Conservation (phyloP, 371 early-diverging fungal genomes). For the Mortierella sp. region DNA sequence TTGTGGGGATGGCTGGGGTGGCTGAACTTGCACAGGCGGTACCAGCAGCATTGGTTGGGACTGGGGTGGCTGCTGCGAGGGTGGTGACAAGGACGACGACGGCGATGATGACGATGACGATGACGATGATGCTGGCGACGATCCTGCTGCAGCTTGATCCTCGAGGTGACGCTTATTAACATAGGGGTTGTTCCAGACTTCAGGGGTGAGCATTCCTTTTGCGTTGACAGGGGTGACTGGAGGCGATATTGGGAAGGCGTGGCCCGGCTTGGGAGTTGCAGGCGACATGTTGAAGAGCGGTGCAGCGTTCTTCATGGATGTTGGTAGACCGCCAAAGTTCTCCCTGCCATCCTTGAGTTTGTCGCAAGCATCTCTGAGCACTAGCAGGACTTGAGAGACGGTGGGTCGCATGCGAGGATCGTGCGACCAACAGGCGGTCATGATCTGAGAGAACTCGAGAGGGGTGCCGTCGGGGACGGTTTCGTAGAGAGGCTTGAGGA, state of each 20-base stretch:
- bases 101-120: too few relatives aligned
- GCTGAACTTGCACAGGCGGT: too few relatives aligned
- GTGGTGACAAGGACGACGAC: too few relatives aligned
- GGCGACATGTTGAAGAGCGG: conserved; percentile 40
- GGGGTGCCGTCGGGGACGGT: conserved; percentile 41
- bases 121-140: too few relatives aligned
- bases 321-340: conserved; percentile 15
- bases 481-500: conserved; percentile 35
- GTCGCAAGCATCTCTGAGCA: conserved; percentile 33
- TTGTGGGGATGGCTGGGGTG: too few relatives aligned
- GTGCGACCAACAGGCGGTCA: conserved; percentile 51
- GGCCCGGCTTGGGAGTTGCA: conserved; percentile 22
- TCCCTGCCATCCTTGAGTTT: conserved; percentile 11
- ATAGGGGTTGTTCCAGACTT: conserved; percentile 44
- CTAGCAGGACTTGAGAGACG: conserved; percentile 39
- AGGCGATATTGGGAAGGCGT: conserved; percentile 22
- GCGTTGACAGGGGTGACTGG: conserved; percentile 28
- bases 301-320: conserved; percentile 19
- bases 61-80: conserved; percentile 4
- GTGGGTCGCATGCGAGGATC: conserved; percentile 43
- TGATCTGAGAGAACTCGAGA: conserved; percentile 37
- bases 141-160: too few relatives aligned
- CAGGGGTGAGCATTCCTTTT: conserved; percentile 31
- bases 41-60: conserved; percentile 1
- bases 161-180: conserved; percentile 41